Percentiles rank a stretch among this genome's conserved stretches.
Conservation (phyloP, 2,329 filamentous ascomycete species). For the Fusarium chlamydosporum region DNA sequence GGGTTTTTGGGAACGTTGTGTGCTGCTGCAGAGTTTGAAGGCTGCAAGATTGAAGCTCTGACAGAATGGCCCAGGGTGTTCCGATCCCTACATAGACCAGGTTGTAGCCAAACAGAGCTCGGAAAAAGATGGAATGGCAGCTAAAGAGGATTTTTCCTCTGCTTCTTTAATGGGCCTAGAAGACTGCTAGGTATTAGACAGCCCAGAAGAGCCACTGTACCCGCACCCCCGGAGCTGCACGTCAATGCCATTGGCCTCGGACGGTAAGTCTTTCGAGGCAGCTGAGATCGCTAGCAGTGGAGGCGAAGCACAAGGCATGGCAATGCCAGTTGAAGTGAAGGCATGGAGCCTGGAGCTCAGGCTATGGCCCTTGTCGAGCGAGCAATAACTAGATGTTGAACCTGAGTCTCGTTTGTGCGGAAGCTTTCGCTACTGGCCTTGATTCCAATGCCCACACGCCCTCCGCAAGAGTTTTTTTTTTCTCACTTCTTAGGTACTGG, state of each 20-base stretch:
- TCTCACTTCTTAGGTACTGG: conserved; percentile 1
- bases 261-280: conserved; percentile 51
- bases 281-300: conserved; percentile 47
- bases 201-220: conserved; percentile 43
- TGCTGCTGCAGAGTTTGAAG: conserved; percentile 26
- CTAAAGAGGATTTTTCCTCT: conserved; percentile 33
- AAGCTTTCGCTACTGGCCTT: conserved; percentile 44
- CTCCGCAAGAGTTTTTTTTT: conserved; percentile 41
- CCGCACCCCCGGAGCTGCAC: conserved; percentile 48
- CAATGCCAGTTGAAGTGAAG: conserved; percentile 33
- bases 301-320: conserved; percentile 39
- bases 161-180: conserved; percentile 46
- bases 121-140: conserved; percentile 38
- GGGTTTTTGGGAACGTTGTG: conserved; percentile 7
- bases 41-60: conserved; percentile 45
- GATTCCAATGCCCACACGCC: conserved; percentile 47
- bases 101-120: conserved; percentile 30
- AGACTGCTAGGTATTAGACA: conserved; percentile 34
- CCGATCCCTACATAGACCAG: conserved; percentile 20
- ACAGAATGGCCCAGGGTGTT: conserved; percentile 30
- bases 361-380: conserved; percentile 41
- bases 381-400: conserved; percentile 35
- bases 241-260: conserved; percentile 45
- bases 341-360: conserved; percentile 36
- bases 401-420: conserved; percentile 43